These are phyloP conservation scores for Porcisia deanei DNA, from an alignment of 208 protist genomes.

Conservation along the genomic window DNA sequence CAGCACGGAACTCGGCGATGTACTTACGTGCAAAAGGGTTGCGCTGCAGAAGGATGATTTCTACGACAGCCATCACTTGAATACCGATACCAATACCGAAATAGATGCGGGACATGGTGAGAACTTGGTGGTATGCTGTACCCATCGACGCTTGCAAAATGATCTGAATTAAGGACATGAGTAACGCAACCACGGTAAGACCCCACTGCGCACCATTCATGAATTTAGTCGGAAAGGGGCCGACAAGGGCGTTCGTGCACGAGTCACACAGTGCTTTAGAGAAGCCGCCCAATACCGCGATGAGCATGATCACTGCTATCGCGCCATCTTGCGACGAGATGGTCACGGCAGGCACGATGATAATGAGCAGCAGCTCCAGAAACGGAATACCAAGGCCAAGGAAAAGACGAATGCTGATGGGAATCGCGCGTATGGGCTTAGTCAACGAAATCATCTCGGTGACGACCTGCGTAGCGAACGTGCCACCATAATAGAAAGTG, in stretches of 20 bases:
- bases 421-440: slow-evolving; percentile 45
- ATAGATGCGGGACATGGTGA: slow-evolving; percentile 77
- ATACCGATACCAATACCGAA: slow-evolving; percentile 68
- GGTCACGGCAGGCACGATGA: slow-evolving; percentile 47
- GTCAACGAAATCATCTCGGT: slow-evolving; percentile 53
- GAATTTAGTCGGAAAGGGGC: slow-evolving; percentile 80
- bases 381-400: slow-evolving; percentile 58
- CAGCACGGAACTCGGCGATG: slow-evolving; percentile 66
- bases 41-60: slow-evolving; percentile 46
- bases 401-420: slow-evolving; percentile 51
- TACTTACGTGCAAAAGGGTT: slow-evolving; percentile 75
- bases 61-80: slow-evolving; percentile 44
- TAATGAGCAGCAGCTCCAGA: slow-evolving; percentile 56
- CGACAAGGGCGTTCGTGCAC: slow-evolving; percentile 79
- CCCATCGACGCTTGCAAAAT: slow-evolving; percentile 77
- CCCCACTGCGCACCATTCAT: slow-evolving; percentile 77
- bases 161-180: slow-evolving; percentile 70
- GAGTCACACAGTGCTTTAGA: slow-evolving; percentile 81
- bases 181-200: slow-evolving; percentile 50
- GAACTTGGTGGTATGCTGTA: slow-evolving; percentile 42
- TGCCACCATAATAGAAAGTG: slow-evolving; percentile 81
- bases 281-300: slow-evolving; percentile 55
- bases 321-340: slow-evolving; percentile 50
- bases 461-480: slow-evolving; percentile 63
- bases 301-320: slow-evolving; percentile 69